Evolutionary conservation across 371 early-diverging fungal species (phyloP).

Genomic region (Dichotomocladium elegans): DNA sequence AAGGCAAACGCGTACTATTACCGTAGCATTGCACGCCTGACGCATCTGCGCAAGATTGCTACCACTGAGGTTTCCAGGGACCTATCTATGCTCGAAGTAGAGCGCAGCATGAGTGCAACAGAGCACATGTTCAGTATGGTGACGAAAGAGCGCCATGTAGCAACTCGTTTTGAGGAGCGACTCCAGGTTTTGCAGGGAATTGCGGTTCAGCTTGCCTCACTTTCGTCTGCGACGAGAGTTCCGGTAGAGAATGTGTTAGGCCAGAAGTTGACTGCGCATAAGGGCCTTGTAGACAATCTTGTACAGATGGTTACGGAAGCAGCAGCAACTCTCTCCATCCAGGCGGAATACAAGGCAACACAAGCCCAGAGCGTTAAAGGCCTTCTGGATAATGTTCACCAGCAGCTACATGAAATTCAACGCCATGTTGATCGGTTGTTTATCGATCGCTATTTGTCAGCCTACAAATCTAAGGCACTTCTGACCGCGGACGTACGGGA

Average conservation of each 20-base stretch:
- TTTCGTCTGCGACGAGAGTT: slow-evolving; percentile 11
- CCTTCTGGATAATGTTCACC: neutral
- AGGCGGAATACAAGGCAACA: slow-evolving; percentile 12
- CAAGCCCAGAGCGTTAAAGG: neutral
- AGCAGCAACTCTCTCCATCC: slow-evolving; percentile 14
- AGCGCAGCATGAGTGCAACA: slow-evolving; percentile 65
- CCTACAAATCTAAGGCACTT: slow-evolving; percentile 22
- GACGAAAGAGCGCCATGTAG: slow-evolving; percentile 54
- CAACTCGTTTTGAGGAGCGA: slow-evolving; percentile 29
- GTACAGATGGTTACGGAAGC: slow-evolving; percentile 36
- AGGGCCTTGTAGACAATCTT: slow-evolving; percentile 46
- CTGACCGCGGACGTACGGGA: slow-evolving; percentile 27
- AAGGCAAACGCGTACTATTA: slow-evolving; percentile 73
- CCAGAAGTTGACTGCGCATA: slow-evolving; percentile 38
- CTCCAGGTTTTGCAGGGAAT: slow-evolving; percentile 32
- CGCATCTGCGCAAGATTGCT: slow-evolving; percentile 59
- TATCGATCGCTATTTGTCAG: slow-evolving; percentile 33
- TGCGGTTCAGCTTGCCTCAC: slow-evolving; percentile 14
- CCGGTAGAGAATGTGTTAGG: slow-evolving; percentile 12
- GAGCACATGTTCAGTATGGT: slow-evolving; percentile 68
- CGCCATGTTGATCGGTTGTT: slow-evolving; percentile 18
- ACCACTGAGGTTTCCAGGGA: slow-evolving; percentile 60
- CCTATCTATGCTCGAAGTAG: slow-evolving; percentile 68
- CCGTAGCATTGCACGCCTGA: slow-evolving; percentile 65
- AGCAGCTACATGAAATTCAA: neutral